Evolutionary conservation across 495 filamentous ascomycete genomes (phyloP), one percentile per base, ranked within the genome.

Genomic region (Xylaria palmicola): DNA sequence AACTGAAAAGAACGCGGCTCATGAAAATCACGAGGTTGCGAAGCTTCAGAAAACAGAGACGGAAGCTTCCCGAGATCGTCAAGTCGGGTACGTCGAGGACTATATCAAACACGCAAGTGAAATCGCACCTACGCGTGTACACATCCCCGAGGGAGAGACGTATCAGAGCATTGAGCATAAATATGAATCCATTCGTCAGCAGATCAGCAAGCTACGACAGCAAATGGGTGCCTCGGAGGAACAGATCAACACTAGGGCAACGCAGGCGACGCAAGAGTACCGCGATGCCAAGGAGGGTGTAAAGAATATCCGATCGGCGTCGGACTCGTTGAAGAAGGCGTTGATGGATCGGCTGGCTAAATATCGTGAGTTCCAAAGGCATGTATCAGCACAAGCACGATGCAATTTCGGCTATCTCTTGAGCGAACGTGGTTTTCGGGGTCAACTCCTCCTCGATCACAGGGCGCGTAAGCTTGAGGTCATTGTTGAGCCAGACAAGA

Each of bases 341-440:
- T 81, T 96, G 30, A 75, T 79, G 30, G 76, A 90, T 52, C 90
- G 94, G 4, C 82, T 87, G 40, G 77, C 84, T 26, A 87, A 91
- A 61, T 98, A 91, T 89, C 76, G 82, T 56, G 80, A 84, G 52
- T 98, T 99, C 73, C 87, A 92, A 63, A 77, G 83, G 12, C 85
- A 86, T 62, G 97, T 99, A 60, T 90, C 91, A 10, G 86, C 86
- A 12, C 86, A 91, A 51, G 92, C 93, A 26, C 86, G 92, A 49
- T 85, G 86, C 17, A 91, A 90, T 62, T 99, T 99, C 69, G 87
- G 82, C 40, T 94, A 92, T 67, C 81, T 98, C 13, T 82, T 99
- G 45, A 89, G 86, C 66, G 92, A 97, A 70, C 84, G 94, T 66
- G 85, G 88, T 15, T 99, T 96, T 75, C 85, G 92, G 19, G 94